Conservation (phyloP, 1,139 yeast species). For the Pichia sp. region DNA sequence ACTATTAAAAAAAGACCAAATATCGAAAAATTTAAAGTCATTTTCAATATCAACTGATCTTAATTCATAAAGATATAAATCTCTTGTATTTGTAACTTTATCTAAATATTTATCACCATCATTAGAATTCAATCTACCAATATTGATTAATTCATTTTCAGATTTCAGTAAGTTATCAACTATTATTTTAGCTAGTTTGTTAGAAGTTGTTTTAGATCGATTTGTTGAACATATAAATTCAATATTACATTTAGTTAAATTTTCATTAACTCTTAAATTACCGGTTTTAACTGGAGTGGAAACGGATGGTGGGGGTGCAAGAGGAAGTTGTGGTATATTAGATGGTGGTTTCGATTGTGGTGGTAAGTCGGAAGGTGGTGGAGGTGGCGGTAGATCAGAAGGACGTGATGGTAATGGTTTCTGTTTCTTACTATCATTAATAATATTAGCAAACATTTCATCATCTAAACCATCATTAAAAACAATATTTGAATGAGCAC, state of each 20-base stretch:
- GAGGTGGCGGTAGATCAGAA: background rate
- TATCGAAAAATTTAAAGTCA: constrained; percentile 36
- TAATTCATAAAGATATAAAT: constrained; percentile 45
- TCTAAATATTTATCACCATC: constrained; percentile 54
- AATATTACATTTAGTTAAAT: constrained; percentile 32
- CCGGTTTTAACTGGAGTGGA: constrained; percentile 9
- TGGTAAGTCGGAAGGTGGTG: background rate
- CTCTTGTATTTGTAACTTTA: constrained; percentile 43
- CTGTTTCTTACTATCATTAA: background rate
- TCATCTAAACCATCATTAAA: constrained; percentile 9
- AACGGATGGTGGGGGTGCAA: background rate
- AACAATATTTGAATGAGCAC: background rate
- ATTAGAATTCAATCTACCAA: constrained; percentile 53
- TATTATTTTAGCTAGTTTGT: constrained; percentile 18
- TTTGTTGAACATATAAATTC: constrained; percentile 34
- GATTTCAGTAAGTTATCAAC: background rate
- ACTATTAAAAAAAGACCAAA: constrained; percentile 39
- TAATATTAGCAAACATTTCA: constrained; percentile 6
- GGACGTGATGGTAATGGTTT: background rate
- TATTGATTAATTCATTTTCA: constrained; percentile 37
- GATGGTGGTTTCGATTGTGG: background rate
- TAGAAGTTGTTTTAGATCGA: constrained; percentile 4
- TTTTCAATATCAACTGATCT: constrained; percentile 23
- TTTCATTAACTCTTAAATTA: constrained; percentile 15
- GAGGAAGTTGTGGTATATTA: background rate